phyloP scores from a whole-genome alignment of 176 grass and related monocot species.

The Saccharum spontaneum region DNA sequence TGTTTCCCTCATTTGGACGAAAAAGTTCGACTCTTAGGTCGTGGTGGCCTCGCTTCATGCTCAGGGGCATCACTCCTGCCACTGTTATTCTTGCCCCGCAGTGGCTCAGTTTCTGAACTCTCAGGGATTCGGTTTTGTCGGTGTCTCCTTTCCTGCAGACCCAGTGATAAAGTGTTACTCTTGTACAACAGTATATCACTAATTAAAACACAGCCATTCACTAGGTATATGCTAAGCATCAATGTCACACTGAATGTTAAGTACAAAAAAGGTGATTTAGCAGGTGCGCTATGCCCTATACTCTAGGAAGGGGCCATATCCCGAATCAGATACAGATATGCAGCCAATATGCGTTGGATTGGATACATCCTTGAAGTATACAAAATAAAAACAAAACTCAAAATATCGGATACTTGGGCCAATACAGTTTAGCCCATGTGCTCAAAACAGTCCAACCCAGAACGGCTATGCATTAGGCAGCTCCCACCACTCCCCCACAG shows the following conservation, averaged over 20 bases:
- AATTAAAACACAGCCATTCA: background rate
- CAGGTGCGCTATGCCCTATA: background rate
- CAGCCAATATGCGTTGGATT: background rate
- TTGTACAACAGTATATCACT: background rate
- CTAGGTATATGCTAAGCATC: background rate
- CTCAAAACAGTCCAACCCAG: background rate
- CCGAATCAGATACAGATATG: background rate
- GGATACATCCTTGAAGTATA: background rate
- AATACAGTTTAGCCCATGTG: background rate
- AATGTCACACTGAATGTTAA: background rate
- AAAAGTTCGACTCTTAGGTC: conserved; percentile 44
- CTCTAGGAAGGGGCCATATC: background rate
- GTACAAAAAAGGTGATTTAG: background rate
- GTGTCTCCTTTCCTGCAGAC: conserved; percentile 81
- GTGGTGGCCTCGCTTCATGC: conserved; percentile 52
- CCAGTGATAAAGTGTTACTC: background rate
- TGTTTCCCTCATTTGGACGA: conserved; percentile 45
- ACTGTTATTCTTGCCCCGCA: conserved; percentile 75
- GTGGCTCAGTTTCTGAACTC: conserved; percentile 54
- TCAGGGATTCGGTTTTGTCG: conserved; percentile 49
- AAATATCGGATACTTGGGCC: background rate
- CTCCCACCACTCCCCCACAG: background rate
- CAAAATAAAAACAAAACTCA: background rate
- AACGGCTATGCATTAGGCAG: background rate
- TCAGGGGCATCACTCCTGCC: conserved; percentile 83